These are phyloP conservation scores for Rubus parviflorus DNA, from an alignment of 306 rosid species.

Conservation along the genomic window DNA sequence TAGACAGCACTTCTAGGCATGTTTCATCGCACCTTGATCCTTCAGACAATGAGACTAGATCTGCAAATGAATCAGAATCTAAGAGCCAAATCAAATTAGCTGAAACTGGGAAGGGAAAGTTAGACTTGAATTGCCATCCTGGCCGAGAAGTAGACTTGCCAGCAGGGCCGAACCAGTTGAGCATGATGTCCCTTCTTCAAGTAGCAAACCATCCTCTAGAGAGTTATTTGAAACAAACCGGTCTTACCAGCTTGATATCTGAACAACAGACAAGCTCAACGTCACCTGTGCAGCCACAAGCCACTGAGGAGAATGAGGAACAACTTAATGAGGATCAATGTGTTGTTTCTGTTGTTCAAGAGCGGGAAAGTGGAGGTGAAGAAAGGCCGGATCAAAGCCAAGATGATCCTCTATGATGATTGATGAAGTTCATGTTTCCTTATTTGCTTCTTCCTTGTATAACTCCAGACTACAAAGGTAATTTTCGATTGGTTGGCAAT, in stretches of 20 bases:
- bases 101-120: constrained; percentile 63
- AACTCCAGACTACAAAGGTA: constrained; percentile 22
- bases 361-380: constrained; percentile 58
- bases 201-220: constrained; percentile 84
- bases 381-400: constrained; percentile 59
- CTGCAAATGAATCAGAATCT: constrained; percentile 57
- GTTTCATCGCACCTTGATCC: constrained; percentile 59
- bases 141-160: constrained; percentile 56
- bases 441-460: constrained; percentile 14
- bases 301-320: constrained; percentile 61
- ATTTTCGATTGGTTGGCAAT: constrained; percentile 16
- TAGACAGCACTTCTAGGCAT: constrained; percentile 64
- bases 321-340: constrained; percentile 50
- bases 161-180: constrained; percentile 46
- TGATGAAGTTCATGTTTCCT: constrained; percentile 29
- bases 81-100: constrained; percentile 58
- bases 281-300: constrained; percentile 54
- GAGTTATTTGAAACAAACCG: constrained; percentile 80
- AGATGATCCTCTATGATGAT: constrained; percentile 46
- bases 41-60: constrained; percentile 59
- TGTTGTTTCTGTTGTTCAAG: constrained; percentile 47
- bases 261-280: constrained; percentile 72
- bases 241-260: constrained; percentile 72
- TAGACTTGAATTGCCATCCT: constrained; percentile 86
- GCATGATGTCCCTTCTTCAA: constrained; percentile 83